Evolutionary conservation across 2,329 filamentous ascomycete species (phyloP).

Genomic region (Intubia oerlemansii): DNA sequence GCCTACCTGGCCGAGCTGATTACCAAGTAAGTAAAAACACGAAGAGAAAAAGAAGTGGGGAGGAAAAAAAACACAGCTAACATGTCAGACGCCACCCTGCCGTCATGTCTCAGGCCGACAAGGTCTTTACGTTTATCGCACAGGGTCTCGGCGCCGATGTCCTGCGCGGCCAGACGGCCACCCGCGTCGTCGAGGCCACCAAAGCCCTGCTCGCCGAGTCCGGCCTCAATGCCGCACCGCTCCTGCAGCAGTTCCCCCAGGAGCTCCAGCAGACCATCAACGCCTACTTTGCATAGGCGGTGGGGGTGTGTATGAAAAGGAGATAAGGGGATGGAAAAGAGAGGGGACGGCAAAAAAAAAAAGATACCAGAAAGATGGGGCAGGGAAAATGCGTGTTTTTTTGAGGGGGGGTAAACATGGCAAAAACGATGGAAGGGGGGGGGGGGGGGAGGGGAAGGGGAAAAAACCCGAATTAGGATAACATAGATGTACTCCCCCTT

Average conservation of each 20-base stretch:
- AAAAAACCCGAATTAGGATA: too few species aligned
- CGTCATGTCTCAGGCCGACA: slow-evolving; percentile 55
- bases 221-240: slow-evolving; percentile 51
- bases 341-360: not conserved
- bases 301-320: too few species aligned
- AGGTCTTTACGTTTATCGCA: slow-evolving; percentile 67
- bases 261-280: slow-evolving; percentile 67
- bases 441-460: too few species aligned
- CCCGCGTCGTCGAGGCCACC: slow-evolving; percentile 52
- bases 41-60: too few species aligned
- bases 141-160: slow-evolving; percentile 84
- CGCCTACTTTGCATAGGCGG: slow-evolving; percentile 39
- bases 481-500: too few species aligned
- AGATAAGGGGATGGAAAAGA: not conserved
- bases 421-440: too few species aligned
- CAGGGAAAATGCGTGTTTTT: too few species aligned
- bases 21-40: slow-evolving; percentile 89
- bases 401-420: too few species aligned
- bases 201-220: slow-evolving; percentile 58
- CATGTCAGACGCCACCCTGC: slow-evolving; percentile 62
- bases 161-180: slow-evolving; percentile 64
- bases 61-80: too few species aligned
- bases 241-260: slow-evolving; percentile 53
- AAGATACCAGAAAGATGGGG: not conserved
- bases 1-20: slow-evolving; percentile 80